A percentile compares a stretch with the other conserved stretches of the same genome.
Evolutionary conservation across 352 stramenopile genomes (phyloP).

Genomic region (Phytophthora kernoviae): DNA sequence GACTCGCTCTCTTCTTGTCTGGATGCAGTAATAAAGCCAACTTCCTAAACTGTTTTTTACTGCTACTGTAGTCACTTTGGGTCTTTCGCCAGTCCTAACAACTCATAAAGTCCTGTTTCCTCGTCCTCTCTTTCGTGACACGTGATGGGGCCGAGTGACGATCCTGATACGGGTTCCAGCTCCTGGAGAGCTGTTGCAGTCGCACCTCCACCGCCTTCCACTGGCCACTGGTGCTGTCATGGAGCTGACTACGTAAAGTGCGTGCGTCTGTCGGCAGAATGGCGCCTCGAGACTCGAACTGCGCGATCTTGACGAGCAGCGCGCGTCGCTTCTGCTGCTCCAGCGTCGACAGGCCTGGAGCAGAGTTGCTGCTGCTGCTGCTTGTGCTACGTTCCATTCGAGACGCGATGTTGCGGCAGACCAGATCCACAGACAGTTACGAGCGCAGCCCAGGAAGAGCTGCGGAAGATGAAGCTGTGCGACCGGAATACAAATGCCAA

Average conservation of each 20-base stretch:
- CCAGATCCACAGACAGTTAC: slow-evolving; percentile 5
- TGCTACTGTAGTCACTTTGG: slow-evolving; percentile 39
- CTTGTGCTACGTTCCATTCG: slow-evolving; percentile 16
- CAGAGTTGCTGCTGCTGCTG: not conserved
- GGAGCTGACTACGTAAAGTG: slow-evolving; percentile 68
- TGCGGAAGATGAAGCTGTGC: not conserved
- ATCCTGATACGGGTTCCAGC: slow-evolving; percentile 83
- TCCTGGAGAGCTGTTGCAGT: slow-evolving; percentile 57
- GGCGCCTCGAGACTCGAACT: slow-evolving; percentile 55
- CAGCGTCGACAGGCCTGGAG: slow-evolving; percentile 7
- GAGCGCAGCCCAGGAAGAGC: not conserved
- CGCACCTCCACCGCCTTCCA: slow-evolving; percentile 65
- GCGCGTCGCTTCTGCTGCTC: slow-evolving; percentile 29
- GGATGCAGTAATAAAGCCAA: slow-evolving; percentile 68
- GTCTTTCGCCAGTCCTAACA: slow-evolving; percentile 46
- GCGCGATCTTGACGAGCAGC: slow-evolving; percentile 63
- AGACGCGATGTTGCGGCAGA: not conserved
- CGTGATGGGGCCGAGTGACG: slow-evolving; percentile 17
- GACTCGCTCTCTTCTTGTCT: slow-evolving; percentile 55
- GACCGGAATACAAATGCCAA: not conserved
- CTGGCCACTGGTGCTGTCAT: slow-evolving; percentile 63
- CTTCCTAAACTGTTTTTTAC: slow-evolving; percentile 72
- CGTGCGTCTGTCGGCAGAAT: slow-evolving; percentile 63
- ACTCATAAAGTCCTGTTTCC: slow-evolving; percentile 72
- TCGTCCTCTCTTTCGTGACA: slow-evolving; percentile 24